Conservation (phyloP, 148 eudicot genomes). For the Dysphania ambrosioides region DNA sequence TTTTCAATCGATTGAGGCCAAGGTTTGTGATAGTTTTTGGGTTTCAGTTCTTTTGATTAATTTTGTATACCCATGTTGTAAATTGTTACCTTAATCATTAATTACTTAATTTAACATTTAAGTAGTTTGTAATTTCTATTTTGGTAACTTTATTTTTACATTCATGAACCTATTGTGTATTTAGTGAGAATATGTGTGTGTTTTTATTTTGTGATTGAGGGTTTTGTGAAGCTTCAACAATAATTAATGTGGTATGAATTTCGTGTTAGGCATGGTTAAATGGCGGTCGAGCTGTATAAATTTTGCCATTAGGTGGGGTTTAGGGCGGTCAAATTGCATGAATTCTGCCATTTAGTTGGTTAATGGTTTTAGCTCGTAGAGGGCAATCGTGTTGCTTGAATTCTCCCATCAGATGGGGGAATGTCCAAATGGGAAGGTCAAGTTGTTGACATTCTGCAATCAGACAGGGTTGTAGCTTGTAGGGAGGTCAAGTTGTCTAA, state of each 20-base stretch:
- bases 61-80: neutral
- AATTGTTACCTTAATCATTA: neutral
- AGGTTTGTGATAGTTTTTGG: constrained; percentile 32
- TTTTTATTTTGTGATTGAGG: neutral
- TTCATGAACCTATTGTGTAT: neutral
- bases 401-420: neutral
- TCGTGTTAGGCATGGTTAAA: too few relatives aligned
- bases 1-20: constrained; percentile 26
- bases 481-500: too few relatives aligned
- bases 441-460: neutral
- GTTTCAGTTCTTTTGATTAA: neutral
- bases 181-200: too few relatives aligned
- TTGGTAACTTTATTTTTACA: neutral
- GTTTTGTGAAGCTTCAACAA: neutral
- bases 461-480: neutral
- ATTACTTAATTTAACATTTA: neutral
- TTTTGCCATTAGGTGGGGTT: neutral
- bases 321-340: neutral
- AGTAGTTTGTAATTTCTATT: neutral
- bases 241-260: too few relatives aligned
- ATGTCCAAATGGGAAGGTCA: neutral
- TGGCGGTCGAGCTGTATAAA: too few relatives aligned
- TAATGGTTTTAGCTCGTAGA: too few relatives aligned
- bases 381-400: neutral
- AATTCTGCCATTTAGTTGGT: neutral